Conservation (phyloP, 2,329 filamentous ascomycete species). For the Cercospora beticola region DNA sequence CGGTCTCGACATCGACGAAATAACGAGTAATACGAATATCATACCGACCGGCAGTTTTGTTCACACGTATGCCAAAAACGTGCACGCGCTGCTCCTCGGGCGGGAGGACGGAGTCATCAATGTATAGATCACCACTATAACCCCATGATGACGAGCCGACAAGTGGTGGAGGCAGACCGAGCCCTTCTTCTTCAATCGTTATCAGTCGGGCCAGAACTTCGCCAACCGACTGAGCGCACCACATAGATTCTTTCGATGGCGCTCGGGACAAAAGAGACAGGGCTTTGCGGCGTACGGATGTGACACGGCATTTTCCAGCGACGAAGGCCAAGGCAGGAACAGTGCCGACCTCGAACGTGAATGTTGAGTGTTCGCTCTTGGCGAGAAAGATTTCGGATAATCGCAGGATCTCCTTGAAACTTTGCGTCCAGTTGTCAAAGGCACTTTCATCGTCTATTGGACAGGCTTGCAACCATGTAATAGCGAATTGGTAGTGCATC, state of each 20-base stretch:
- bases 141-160: background rate
- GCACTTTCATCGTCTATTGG: constrained; percentile 18
- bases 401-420: constrained; percentile 27
- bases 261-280: constrained; percentile 25
- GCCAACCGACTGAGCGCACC: constrained; percentile 22
- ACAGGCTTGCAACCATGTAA: constrained; percentile 26
- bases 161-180: constrained; percentile 18
- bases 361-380: constrained; percentile 18
- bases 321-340: constrained; percentile 28
- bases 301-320: constrained; percentile 30
- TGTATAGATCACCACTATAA: background rate
- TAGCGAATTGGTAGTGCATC: constrained; percentile 25
- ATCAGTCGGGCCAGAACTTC: constrained; percentile 24
- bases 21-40: constrained; percentile 22
- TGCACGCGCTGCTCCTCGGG: constrained; percentile 21
- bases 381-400: constrained; percentile 20
- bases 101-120: constrained; percentile 18
- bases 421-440: constrained; percentile 27
- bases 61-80: constrained; percentile 19
- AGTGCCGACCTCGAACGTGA: constrained; percentile 30
- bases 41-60: constrained; percentile 14
- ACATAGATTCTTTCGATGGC: constrained; percentile 30
- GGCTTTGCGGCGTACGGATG: constrained; percentile 26
- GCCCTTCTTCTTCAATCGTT: constrained; percentile 29
- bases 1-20: constrained; percentile 3